Base-by-base conservation (phyloP, 768 basidiomycete genomes). In the Suillus spraguei region DNA sequence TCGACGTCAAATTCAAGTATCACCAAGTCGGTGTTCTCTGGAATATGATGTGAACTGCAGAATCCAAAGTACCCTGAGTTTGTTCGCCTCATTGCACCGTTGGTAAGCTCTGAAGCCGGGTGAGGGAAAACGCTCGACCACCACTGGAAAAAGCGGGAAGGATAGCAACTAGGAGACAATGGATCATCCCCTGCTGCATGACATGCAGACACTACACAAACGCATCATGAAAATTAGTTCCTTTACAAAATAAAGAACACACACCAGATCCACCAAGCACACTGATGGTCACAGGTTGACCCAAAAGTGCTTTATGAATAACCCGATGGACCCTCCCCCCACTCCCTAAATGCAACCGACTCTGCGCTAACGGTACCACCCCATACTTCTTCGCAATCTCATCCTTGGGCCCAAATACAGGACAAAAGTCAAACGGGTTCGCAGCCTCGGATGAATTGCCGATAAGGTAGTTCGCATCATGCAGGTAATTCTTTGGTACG, bases 121-220 rank as follows among this genome's bases (percentile, higher is more conserved):
- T 99, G 94, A 0, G 97, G 97, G 78, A 99, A 99, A n/a, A 99
- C 86, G 60, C 82, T 84, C 77, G 96, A 94, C 93, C 97, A 97
- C 97, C 97, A 99, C 59, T 89, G 81, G 81, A 99, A 99, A 80
- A 99, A 93, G 60, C 87, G 87, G n/a, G 92, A 88, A 1, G 97
- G 97, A 76, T 98, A 99, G 75, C 97, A 96, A 66, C 77, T 77
- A 0, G 91, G 82, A 0, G 92, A 86, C 62, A 97, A 81, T 5
- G 94, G 94, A 73, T 96, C 92, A 71, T 96, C 90, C 2, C 95
- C 96, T 10, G 95, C 90, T 24, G 96, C 95, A 71, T 96, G 92
- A 73, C 95, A 98, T 1, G 95, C 87, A 61, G 95, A 95, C 22
- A 97, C 95, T 95, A 66, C 64, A n/a, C 41, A 60, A 47, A 33